phyloP scores from a whole-genome alignment of 2,329 filamentous ascomycete species.

The Zymoseptoria crescenta region DNA sequence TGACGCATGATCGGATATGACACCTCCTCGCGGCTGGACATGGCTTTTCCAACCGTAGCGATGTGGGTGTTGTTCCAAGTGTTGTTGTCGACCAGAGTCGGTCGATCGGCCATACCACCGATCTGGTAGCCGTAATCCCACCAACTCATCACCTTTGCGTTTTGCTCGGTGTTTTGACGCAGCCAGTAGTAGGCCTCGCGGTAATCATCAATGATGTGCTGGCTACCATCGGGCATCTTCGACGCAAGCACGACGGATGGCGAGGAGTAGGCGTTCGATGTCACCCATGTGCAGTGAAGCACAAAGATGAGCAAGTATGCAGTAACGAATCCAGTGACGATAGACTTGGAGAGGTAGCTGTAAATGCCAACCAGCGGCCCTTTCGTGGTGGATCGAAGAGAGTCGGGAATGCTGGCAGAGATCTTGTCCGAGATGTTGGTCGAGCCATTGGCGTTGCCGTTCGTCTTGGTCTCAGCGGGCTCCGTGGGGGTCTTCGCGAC shows the following conservation, averaged over 20 bases:
- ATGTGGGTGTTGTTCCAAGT: conserved; percentile 99
- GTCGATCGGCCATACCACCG: conserved; percentile 96
- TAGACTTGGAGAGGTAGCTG: conserved; percentile 65
- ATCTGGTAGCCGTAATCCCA: conserved; percentile 99
- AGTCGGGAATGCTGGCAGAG: conserved; percentile 46
- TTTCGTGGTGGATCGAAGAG: conserved; percentile 62
- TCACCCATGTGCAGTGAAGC: conserved; percentile 97
- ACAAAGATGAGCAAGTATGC: conserved; percentile 89
- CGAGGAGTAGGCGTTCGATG: conserved; percentile 96
- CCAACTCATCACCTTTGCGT: conserved; percentile 99
- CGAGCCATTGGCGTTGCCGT: conserved; percentile 33
- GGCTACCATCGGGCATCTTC: conserved; percentile 82
- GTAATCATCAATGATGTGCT: conserved; percentile 99
- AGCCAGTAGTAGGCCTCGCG: conserved; percentile 99
- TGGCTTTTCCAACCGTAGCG: conserved; percentile 96
- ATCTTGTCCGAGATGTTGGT: conserved; percentile 45
- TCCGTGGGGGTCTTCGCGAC: conserved; percentile 54
- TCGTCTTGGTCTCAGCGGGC: conserved; percentile 32
- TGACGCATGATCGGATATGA: conserved; percentile 98
- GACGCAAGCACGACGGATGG: conserved; percentile 94
- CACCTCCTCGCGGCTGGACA: conserved; percentile 95
- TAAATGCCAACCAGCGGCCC: conserved; percentile 78
- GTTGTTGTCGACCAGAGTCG: conserved; percentile 97
- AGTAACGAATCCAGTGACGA: conserved; percentile 65
- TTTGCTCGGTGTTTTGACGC: conserved; percentile 86